Evolutionary conservation across 768 basidiomycete species (phyloP), one percentile per base, ranked within the genome.

Genomic region (Punctularia strigosozonata): DNA sequence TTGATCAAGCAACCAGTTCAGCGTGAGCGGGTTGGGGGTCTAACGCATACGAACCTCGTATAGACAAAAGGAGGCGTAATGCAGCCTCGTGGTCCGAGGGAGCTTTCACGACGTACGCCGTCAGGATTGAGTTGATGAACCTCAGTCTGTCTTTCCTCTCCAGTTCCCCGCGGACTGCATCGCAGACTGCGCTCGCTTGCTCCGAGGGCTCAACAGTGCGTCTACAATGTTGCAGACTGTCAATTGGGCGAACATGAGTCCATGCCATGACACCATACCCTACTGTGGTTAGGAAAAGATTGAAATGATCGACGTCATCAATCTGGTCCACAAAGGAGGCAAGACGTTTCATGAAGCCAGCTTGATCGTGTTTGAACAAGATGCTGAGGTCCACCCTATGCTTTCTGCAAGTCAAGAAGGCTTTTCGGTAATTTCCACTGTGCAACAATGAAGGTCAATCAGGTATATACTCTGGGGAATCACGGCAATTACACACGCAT

Each of bases 71-170:
- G 17, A 87, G 62, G 6, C 70, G 61, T 1, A 99, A 66, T 1
- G 77, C 92, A 15, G 82, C 74, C 55, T 97, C 94, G 45, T 91
- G 77, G 51, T 95, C 89, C 13, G 91, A 79, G 5, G 94, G 94
- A 4, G 69, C 73, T 53, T 94, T 94, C 41, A 95, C 85, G 15
- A 91, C 86, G 55, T 95, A 80, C 0, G 92, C 83, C 1, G 94
- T 98, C 45, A 98, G 59, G 38, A 98, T 83, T 6, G 87, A 77
- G 54, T 92, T 95, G 50, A 92, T 71, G 46, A 91, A 97, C 61
- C 74, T 77, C 50, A 72, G 73, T 36, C 85, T 54, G 54, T 88
- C 82, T 40, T 63, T 72, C 19, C 57, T 62, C 52, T 92, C 85
- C 6, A 98, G 67, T 41, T 85, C 74, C 3, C 45, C 50, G 30